Base-by-base conservation (phyloP, 2,329 filamentous ascomycete species). In the Curvularia sp. region DNA sequence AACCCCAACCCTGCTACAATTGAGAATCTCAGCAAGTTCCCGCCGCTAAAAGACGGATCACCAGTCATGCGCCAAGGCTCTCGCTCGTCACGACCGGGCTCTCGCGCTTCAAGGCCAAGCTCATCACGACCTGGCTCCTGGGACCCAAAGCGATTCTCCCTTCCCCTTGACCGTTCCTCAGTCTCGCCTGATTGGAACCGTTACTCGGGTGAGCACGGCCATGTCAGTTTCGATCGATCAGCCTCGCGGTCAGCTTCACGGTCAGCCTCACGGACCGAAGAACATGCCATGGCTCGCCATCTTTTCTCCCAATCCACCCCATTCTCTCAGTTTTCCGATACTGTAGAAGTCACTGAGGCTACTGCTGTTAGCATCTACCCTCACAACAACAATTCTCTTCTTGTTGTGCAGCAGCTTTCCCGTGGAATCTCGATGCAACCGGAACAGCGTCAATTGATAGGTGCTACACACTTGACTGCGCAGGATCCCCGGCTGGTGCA, bases 381-480 rank as follows among this genome's bases (percentile, higher is more conserved):
- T 2, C 87, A 89, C 73, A 86, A 86, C 72, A 89, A 89, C 63
- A 78, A 85, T 42, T 88, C 85, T 6, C 74, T 89, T 5, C 77
- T 88, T n/a, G 74, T 89, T n/a, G 83, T 89, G n/a, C 83, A 89
- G 65, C 82, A 85, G 53, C 55, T 72, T 15, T 70, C 76, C 6
- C 71, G 74, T 3, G 64, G 65, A 12, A 74, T 66, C 34, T 68
- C 70, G 0, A 61, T 72, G 53, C 49, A 69, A 23, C 57, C 61
- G 7, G 68, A 68, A 18, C 53, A 55, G 10, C 59, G 41, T 10
- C 63, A 71, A 30, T 21, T 69, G 43, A 55, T 65, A 0, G 55
- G 63, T 21, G 66, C 59, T 34, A 42, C 54, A 21, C 60, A 62
- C 45, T 56, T 70, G 13, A 50, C 60, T 8, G 46, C 65, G 12